Percentiles rank a stretch among this genome's conserved stretches.
Evolutionary conservation across 2,329 filamentous ascomycete genomes (phyloP).

Genomic region (Hypoxylon sp.): DNA sequence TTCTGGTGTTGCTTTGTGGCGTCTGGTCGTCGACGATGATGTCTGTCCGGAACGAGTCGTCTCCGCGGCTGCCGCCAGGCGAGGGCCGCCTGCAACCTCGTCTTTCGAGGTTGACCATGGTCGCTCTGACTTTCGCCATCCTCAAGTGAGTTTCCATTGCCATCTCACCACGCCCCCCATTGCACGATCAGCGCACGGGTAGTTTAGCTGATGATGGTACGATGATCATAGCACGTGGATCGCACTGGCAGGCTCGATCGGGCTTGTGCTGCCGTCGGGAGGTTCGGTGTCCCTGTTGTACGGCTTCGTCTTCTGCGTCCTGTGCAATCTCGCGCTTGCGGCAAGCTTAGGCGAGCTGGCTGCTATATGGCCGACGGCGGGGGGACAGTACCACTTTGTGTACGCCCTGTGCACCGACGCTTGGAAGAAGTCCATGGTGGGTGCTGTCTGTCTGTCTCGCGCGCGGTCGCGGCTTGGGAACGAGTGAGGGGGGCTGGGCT

Average conservation of each 20-base stretch:
- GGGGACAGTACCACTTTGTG: conserved; percentile 61
- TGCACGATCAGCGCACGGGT: background rate
- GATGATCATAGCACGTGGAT: conserved; percentile 53
- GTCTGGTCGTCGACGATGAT: conserved; percentile 11
- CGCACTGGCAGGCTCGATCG: conserved; percentile 58
- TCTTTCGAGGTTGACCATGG: conserved; percentile 57
- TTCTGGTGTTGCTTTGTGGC: background rate
- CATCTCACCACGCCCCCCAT: background rate
- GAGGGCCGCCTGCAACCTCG: conserved; percentile 54
- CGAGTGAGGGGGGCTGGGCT: background rate
- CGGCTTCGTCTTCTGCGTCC: conserved; percentile 60
- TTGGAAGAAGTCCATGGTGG: conserved; percentile 56
- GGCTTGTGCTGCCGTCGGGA: conserved; percentile 57
- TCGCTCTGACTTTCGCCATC: conserved; percentile 59
- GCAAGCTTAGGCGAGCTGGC: conserved; percentile 59
- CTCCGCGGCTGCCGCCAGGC: conserved; percentile 14
- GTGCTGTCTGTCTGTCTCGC: too few species aligned
- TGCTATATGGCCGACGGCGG: conserved; percentile 61
- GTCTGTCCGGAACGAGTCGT: conserved; percentile 11
- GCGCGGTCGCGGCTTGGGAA: background rate
- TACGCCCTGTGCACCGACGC: conserved; percentile 55
- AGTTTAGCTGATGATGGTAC: background rate
- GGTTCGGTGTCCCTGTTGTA: conserved; percentile 59
- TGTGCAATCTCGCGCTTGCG: conserved; percentile 59
- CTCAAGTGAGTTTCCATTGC: conserved; percentile 57